phyloP scores from a whole-genome alignment of 345 rosid genomes.

The Anastatica hierochuntica region DNA sequence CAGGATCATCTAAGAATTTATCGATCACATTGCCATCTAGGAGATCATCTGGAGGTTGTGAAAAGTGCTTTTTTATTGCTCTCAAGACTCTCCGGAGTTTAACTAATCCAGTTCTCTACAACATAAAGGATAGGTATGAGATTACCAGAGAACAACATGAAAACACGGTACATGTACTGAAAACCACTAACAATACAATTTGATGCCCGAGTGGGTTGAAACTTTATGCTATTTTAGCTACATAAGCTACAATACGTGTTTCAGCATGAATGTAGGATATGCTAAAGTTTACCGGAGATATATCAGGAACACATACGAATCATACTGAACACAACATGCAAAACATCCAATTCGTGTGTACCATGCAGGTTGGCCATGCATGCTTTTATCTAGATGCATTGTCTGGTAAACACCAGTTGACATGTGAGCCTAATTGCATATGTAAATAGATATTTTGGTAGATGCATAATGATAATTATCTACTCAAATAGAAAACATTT shows the following conservation, averaged over 20 bases:
- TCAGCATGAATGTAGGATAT: constrained; percentile 6
- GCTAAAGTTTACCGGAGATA: constrained; percentile 6
- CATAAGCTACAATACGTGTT: constrained; percentile 7
- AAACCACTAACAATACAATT: constrained; percentile 4
- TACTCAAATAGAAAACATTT: not conserved
- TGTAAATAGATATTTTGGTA: not conserved
- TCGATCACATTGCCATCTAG: constrained; percentile 70
- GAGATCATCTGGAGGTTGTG: constrained; percentile 84
- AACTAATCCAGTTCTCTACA: constrained; percentile 83
- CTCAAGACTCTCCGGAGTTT: constrained; percentile 95
- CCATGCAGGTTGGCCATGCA: constrained; percentile 7
- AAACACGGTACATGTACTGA: not conserved
- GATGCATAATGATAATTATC: not conserved
- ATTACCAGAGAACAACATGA: constrained; percentile 13
- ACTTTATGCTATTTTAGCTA: not conserved
- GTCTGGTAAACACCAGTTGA: constrained; percentile 4
- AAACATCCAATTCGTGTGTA: not conserved
- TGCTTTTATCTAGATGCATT: constrained; percentile 1
- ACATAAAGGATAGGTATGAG: constrained; percentile 16
- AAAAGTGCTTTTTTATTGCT: constrained; percentile 88
- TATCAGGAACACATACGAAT: not conserved
- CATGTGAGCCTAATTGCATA: constrained; percentile 10
- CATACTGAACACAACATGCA: constrained; percentile 3
- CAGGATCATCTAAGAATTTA: constrained; percentile 74
- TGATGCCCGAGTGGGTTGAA: not conserved